Conservation (phyloP, 2,329 filamentous ascomycete genomes). For the Colletotrichum tanaceti region DNA sequence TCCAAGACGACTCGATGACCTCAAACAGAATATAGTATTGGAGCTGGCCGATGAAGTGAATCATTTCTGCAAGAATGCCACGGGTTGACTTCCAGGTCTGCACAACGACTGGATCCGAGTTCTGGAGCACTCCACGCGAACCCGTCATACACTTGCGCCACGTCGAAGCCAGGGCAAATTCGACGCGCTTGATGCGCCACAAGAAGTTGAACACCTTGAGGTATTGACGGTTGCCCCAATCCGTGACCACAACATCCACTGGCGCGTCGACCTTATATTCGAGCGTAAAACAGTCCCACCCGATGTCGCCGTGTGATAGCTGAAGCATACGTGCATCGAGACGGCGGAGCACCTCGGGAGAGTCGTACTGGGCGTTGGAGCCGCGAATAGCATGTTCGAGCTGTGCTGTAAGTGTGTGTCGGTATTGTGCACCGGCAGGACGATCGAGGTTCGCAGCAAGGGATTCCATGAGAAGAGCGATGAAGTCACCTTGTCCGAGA, state of each 20-base stretch:
- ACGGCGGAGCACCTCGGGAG: conserved; percentile 87
- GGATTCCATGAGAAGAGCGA: conserved; percentile 96
- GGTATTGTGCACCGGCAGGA: conserved; percentile 95
- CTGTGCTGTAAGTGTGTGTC: conserved; percentile 97
- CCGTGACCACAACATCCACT: conserved; percentile 95
- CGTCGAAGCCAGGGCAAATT: conserved; percentile 89
- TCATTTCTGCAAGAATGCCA: conserved; percentile 94
- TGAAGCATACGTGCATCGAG: conserved; percentile 99
- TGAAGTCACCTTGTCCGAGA: conserved; percentile 96
- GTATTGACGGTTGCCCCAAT: conserved; percentile 95
- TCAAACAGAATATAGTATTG: conserved; percentile 99
- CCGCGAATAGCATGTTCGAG: conserved; percentile 96
- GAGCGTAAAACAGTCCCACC: conserved; percentile 98
- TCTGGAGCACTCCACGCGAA: conserved; percentile 87
- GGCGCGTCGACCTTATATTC: conserved; percentile 99
- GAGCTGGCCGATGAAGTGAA: conserved; percentile 95
- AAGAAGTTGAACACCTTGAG: conserved; percentile 99
- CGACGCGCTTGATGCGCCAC: conserved; percentile 97
- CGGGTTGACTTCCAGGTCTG: conserved; percentile 91
- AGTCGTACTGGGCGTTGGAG: conserved; percentile 96
- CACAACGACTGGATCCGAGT: conserved; percentile 74
- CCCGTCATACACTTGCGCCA: conserved; percentile 98
- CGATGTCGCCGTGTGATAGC: conserved; percentile 94
- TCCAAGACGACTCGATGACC: conserved; percentile 97
- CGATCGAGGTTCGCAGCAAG: conserved; percentile 91